phyloP scores from a whole-genome alignment of 2,329 filamentous ascomycete genomes.

The Neobulgaria alba region DNA sequence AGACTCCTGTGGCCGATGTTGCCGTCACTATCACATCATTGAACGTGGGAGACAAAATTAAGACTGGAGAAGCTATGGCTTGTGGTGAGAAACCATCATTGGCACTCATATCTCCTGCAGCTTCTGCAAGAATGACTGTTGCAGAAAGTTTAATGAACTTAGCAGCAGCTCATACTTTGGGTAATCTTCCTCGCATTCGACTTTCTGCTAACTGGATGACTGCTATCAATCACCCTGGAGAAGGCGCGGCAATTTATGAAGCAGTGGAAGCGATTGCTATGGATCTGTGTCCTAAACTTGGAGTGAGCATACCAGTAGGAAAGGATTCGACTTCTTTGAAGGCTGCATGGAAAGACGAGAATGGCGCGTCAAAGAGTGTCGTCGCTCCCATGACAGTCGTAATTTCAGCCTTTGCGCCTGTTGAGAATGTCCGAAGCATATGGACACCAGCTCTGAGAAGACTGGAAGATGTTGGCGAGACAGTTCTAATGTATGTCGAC shows the following conservation, averaged over 20 bases:
- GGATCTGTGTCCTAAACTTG: constrained; percentile 84
- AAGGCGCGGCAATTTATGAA: constrained; percentile 86
- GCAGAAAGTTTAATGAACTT: constrained; percentile 91
- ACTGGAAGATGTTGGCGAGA: constrained; percentile 80
- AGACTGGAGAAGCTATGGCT: constrained; percentile 90
- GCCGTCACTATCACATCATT: constrained; percentile 85
- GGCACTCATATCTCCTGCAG: constrained; percentile 79
- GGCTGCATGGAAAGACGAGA: constrained; percentile 78
- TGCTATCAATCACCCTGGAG: constrained; percentile 84
- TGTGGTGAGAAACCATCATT: constrained; percentile 90
- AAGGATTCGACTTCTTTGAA: constrained; percentile 99
- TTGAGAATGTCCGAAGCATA: constrained; percentile 73
- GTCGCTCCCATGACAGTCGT: constrained; percentile 87
- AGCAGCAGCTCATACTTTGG: constrained; percentile 61
- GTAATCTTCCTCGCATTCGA: constrained; percentile 61
- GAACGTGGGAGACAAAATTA: constrained; percentile 53
- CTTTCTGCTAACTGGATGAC: constrained; percentile 99
- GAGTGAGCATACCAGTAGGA: constrained; percentile 88
- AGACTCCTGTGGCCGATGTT: constrained; percentile 87
- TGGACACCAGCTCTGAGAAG: constrained; percentile 89
- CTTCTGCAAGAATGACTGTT: constrained; percentile 93
- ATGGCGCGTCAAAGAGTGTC: constrained; percentile 68
- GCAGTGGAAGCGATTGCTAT: constrained; percentile 89
- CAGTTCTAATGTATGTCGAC: constrained; percentile 83
- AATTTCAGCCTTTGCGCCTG: constrained; percentile 82